Evolutionary conservation across 805 yeast species (phyloP).

Genomic region (Nakazawaea siamensis): DNA sequence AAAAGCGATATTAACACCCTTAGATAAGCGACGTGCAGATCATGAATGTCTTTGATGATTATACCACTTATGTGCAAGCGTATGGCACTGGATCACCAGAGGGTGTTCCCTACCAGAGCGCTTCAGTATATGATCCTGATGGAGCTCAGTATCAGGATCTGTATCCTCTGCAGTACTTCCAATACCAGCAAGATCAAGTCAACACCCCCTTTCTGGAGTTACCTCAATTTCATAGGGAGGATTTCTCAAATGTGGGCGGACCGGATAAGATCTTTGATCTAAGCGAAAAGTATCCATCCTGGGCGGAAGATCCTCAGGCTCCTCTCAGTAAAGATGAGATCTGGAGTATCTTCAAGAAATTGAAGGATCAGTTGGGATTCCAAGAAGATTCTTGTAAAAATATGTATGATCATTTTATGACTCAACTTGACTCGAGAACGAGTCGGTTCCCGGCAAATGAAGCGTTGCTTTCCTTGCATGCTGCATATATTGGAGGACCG

Average conservation of each 20-base stretch:
- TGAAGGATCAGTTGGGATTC: slow-evolving; percentile 71
- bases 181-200: too few relatives aligned
- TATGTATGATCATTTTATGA: slow-evolving; percentile 75
- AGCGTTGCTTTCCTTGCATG: slow-evolving; percentile 73
- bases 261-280: slow-evolving; percentile 10
- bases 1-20: too few relatives aligned
- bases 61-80: slow-evolving; percentile 1
- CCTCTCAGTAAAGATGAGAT: slow-evolving; percentile 69
- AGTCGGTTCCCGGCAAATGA: slow-evolving; percentile 64
- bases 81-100: background rate
- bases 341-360: slow-evolving; percentile 45
- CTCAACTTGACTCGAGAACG: slow-evolving; percentile 78
- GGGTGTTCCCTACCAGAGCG: background rate
- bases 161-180: background rate
- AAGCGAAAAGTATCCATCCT: slow-evolving; percentile 42
- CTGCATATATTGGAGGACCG: slow-evolving; percentile 90
- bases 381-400: slow-evolving; percentile 72
- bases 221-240: slow-evolving; percentile 1
- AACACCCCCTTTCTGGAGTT: background rate
- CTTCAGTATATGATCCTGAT: background rate
- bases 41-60: slow-evolving; percentile 5
- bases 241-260: too few relatives aligned
- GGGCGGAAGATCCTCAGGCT: slow-evolving; percentile 54
- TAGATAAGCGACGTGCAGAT: too few relatives aligned
- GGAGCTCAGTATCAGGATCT: background rate